phyloP scores from a whole-genome alignment of 768 basidiomycete genomes.

The Hemileccinum impolitum region DNA sequence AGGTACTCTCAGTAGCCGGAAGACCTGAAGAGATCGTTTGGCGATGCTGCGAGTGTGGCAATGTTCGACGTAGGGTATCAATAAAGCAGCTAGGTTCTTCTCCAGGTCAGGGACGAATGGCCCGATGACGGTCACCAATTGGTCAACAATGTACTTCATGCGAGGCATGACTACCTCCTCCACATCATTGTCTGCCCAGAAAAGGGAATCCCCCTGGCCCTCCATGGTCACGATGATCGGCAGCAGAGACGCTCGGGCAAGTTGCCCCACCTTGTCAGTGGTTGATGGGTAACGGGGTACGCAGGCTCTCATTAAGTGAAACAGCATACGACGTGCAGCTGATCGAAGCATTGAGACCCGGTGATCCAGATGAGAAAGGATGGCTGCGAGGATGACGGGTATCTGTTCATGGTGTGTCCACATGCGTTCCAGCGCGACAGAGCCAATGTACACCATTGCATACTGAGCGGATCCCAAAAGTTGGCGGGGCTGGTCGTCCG shows the following conservation, averaged over 20 bases:
- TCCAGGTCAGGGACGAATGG: constrained; percentile 68
- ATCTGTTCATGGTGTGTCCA: constrained; percentile 74
- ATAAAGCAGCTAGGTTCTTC: constrained; percentile 76
- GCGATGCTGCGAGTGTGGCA: constrained; percentile 85
- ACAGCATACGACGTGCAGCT: constrained; percentile 73
- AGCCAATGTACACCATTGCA: constrained; percentile 80
- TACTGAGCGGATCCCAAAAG: constrained; percentile 82
- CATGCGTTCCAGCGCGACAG: constrained; percentile 69
- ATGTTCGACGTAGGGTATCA: constrained; percentile 79
- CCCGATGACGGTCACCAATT: constrained; percentile 62
- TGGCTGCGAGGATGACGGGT: constrained; percentile 70
- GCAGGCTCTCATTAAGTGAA: constrained; percentile 83
- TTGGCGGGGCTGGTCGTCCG: constrained; percentile 60
- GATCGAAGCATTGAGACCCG: constrained; percentile 64
- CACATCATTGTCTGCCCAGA: constrained; percentile 73
- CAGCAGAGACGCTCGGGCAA: constrained; percentile 48
- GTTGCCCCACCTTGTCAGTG: constrained; percentile 52
- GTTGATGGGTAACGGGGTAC: constrained; percentile 72
- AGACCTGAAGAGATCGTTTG: constrained; percentile 87
- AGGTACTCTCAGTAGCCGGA: constrained; percentile 72
- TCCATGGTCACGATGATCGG: constrained; percentile 54
- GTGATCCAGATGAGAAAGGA: constrained; percentile 83
- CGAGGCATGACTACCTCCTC: constrained; percentile 55
- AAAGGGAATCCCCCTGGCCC: constrained; percentile 49
- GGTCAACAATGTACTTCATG: constrained; percentile 64